Conservation (phyloP, 345 rosid genomes). For the Melastoma malabathricum region DNA sequence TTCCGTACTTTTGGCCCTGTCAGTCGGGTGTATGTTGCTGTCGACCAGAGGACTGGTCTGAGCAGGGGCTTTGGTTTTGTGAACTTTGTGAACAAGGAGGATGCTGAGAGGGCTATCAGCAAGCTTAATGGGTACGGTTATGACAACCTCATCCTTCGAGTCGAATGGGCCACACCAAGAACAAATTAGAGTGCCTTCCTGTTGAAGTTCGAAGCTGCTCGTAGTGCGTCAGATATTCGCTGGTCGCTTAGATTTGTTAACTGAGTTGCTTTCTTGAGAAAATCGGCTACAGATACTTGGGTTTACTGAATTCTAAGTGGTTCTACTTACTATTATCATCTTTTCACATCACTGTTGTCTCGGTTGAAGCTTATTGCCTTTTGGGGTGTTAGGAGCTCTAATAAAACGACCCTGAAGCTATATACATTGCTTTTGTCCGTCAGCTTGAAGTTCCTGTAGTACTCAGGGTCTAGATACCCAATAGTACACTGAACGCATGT, state of each 20-base stretch:
- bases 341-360: constrained; percentile 39
- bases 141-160: constrained; percentile 84
- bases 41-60: constrained; percentile 74
- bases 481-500: constrained; percentile 53
- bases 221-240: no score
- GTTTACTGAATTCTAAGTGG: no score
- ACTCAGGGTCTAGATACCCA: constrained; percentile 56
- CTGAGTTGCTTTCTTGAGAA: no score
- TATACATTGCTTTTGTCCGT: constrained; percentile 57
- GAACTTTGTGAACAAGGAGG: constrained; percentile 75
- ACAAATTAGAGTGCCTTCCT: constrained; percentile 25
- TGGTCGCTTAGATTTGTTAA: no score
- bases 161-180: constrained; percentile 92
- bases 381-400: constrained; percentile 37
- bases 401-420: constrained; percentile 51
- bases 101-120: constrained; percentile 79
- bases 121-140: constrained; percentile 88
- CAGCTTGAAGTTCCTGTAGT: constrained; percentile 40
- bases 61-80: constrained; percentile 94
- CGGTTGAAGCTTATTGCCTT: constrained; percentile 41
- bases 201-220: no score
- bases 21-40: constrained; percentile 71
- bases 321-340: no score
- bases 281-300: no score
- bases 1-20: constrained; percentile 80